Evolutionary conservation across 495 filamentous ascomycete genomes (phyloP).

Genomic region (Aspergillus sclerotioniger): DNA sequence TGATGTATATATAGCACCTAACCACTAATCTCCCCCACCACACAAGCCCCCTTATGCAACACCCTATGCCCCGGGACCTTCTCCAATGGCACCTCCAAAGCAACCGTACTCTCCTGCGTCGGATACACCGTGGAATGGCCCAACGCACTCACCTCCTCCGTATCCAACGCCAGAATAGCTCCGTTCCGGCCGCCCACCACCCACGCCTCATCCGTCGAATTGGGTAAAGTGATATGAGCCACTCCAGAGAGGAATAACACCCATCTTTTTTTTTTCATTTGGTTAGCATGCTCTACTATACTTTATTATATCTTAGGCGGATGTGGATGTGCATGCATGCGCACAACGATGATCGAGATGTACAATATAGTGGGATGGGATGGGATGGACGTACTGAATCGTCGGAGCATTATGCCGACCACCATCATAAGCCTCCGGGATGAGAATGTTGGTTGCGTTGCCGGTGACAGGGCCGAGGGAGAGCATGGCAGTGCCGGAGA

Average conservation of each 20-base stretch:
- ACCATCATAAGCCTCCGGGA: conserved; percentile 48
- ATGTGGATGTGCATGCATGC: too few relatives aligned
- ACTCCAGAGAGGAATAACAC: conserved; percentile 51
- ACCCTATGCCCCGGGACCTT: conserved; percentile 43
- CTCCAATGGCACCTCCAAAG: conserved; percentile 41
- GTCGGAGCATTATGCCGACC: conserved; percentile 52
- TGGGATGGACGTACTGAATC: conserved; percentile 41
- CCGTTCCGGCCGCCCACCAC: conserved; percentile 47
- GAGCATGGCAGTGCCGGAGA: conserved; percentile 32
- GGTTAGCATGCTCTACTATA: too few relatives aligned
- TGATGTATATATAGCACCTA: background rate
- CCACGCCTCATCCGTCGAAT: conserved; percentile 35
- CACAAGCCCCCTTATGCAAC: conserved; percentile 40
- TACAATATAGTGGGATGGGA: too few relatives aligned
- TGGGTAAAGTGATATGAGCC: conserved; percentile 50
- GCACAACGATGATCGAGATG: too few relatives aligned
- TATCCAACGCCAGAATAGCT: conserved; percentile 50
- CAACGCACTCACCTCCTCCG: conserved; percentile 38
- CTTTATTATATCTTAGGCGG: too few relatives aligned
- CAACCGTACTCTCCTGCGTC: conserved; percentile 38
- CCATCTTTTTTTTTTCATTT: conserved; percentile 34
- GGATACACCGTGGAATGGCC: conserved; percentile 53
- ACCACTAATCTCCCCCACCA: conserved; percentile 17
- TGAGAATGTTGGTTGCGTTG: conserved; percentile 37
- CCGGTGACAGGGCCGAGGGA: conserved; percentile 31